Evolutionary conservation across 352 stramenopile species (phyloP).

Genomic region (Hyaloperonospora brassicae): DNA sequence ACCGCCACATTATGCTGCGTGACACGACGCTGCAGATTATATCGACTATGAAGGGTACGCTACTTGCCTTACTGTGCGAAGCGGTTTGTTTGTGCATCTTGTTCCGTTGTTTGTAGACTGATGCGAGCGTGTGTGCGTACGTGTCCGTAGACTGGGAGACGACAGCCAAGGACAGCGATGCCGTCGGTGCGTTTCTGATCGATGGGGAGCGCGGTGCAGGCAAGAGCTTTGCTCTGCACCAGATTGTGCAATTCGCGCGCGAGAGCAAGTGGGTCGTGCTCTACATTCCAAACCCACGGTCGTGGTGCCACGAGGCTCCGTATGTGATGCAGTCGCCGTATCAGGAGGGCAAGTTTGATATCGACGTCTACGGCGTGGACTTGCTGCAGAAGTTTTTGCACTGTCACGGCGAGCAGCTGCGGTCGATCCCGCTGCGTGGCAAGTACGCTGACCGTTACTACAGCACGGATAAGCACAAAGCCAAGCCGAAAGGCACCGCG

Average conservation of each 20-base stretch:
- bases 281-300: constrained; percentile 67
- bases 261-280: constrained; percentile 83
- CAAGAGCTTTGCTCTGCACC: constrained; percentile 77
- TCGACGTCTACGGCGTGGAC: constrained; percentile 73
- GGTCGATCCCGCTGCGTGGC: constrained; percentile 49
- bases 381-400: constrained; percentile 75
- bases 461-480: constrained; percentile 45
- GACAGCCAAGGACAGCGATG: constrained; percentile 29
- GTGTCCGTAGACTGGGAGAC: constrained; percentile 49
- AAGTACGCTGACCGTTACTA: constrained; percentile 78
- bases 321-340: constrained; percentile 82
- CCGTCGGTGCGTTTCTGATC: constrained; percentile 53
- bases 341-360: constrained; percentile 78
- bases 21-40: constrained; percentile 73
- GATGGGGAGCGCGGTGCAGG: constrained; percentile 75
- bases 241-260: constrained; percentile 83
- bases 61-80: not conserved
- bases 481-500: constrained; percentile 60
- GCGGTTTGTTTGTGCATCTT: too few species aligned
- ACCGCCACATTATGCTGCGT: constrained; percentile 80
- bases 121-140: not conserved
- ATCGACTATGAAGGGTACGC: constrained; percentile 51
- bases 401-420: constrained; percentile 66
- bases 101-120: not conserved
- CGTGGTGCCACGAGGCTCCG: constrained; percentile 69